These are phyloP conservation scores for Lupinus albus DNA, from an alignment of 306 rosid genomes.

Conservation along the genomic window DNA sequence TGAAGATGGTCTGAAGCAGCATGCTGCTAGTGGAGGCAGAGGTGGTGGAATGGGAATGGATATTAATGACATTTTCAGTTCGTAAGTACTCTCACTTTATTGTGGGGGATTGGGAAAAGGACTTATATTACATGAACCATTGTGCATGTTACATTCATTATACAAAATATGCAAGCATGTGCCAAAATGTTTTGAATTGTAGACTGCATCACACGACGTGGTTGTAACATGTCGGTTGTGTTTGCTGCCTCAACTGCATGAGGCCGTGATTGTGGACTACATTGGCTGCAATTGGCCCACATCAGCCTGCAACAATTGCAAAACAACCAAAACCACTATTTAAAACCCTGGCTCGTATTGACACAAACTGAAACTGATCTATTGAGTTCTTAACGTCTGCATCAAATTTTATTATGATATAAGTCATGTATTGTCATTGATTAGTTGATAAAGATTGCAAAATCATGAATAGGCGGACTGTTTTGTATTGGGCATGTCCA, in stretches of 20 bases:
- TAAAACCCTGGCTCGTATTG: too few relatives aligned
- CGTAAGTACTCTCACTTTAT: constrained; percentile 54
- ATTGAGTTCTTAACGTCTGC: constrained; percentile 2
- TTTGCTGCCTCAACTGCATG: too few relatives aligned
- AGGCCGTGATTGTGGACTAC: too few relatives aligned
- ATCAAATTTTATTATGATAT: neutral
- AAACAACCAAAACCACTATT: too few relatives aligned
- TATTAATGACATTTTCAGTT: constrained; percentile 79
- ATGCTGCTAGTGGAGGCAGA: constrained; percentile 89
- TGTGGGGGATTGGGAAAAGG: too few relatives aligned
- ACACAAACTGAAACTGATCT: neutral
- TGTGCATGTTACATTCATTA: constrained; percentile 10
- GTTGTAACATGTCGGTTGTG: too few relatives aligned
- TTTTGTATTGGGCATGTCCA: neutral
- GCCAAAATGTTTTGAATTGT: too few relatives aligned
- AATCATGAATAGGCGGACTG: neutral
- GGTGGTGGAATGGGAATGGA: constrained; percentile 93
- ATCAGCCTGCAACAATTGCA: too few relatives aligned
- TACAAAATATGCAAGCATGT: neutral
- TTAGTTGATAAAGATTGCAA: neutral
- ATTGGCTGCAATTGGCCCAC: too few relatives aligned
- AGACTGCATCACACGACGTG: too few relatives aligned
- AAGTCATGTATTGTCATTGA: neutral
- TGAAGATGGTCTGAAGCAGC: constrained; percentile 97
- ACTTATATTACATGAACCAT: neutral